Conservation (phyloP, 1,284 basidiomycete genomes). For the Sanghuangporus weigelae region DNA sequence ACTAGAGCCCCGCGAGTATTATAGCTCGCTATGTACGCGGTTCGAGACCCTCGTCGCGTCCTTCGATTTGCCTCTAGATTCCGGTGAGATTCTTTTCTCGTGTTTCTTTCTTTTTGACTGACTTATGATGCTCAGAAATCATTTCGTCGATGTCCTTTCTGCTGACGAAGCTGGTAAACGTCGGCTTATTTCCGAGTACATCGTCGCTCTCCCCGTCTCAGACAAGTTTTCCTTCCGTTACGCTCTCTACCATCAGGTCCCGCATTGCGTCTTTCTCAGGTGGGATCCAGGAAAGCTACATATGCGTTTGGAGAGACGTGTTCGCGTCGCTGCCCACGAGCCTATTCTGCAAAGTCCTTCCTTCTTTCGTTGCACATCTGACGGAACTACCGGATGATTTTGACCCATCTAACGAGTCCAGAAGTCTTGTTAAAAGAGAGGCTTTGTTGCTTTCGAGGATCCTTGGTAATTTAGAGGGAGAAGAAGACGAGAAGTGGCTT, state of each 20-base stretch:
- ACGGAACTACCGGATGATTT: constrained; percentile 27
- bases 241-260: constrained; percentile 41
- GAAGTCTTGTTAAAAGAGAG: constrained; percentile 46
- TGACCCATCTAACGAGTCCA: constrained; percentile 29
- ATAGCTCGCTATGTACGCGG: constrained; percentile 45
- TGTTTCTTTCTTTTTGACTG: neutral
- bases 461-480: constrained; percentile 42
- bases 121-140: constrained; percentile 21
- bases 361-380: constrained; percentile 52
- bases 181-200: constrained; percentile 56
- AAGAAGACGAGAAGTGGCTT: constrained; percentile 49
- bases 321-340: constrained; percentile 47
- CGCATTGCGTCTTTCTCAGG: constrained; percentile 28
- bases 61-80: constrained; percentile 29
- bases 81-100: constrained; percentile 19
- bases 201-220: constrained; percentile 40
- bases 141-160: constrained; percentile 27
- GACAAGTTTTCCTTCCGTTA: constrained; percentile 57
- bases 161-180: constrained; percentile 57
- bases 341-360: constrained; percentile 47
- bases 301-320: constrained; percentile 44
- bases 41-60: constrained; percentile 44
- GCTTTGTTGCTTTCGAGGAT: constrained; percentile 42
- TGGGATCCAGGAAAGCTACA: constrained; percentile 31
- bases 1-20: constrained; percentile 51